Evolutionary conservation across 2,329 filamentous ascomycete genomes (phyloP).

Genomic region (Raffaelea albimanens): DNA sequence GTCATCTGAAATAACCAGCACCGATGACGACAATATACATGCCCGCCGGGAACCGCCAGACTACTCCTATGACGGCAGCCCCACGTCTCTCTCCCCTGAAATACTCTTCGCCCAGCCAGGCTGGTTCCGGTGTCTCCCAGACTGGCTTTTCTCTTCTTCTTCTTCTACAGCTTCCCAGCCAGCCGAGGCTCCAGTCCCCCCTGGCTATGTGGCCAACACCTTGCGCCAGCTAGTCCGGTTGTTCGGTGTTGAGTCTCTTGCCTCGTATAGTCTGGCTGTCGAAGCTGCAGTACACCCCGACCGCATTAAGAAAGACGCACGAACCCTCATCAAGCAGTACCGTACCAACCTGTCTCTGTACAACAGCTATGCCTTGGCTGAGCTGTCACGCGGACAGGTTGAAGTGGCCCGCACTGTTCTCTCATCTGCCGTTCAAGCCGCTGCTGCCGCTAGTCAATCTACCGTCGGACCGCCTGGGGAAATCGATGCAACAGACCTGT

Average conservation of each 20-base stretch:
- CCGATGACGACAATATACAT: conserved; percentile 5
- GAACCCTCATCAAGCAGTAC: conserved; percentile 59
- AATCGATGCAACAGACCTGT: conserved; percentile 10
- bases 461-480: no score
- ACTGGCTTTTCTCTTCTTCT: conserved; percentile 4
- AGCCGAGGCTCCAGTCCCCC: conserved; percentile 22
- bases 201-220: conserved; percentile 38
- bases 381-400: conserved; percentile 47
- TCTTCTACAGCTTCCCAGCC: not conserved
- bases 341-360: conserved; percentile 60
- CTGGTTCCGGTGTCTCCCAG: conserved; percentile 12
- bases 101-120: conserved; percentile 12
- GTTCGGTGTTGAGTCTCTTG: conserved; percentile 41
- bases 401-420: conserved; percentile 57
- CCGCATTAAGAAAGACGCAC: conserved; percentile 55
- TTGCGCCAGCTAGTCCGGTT: conserved; percentile 47
- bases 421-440: conserved; percentile 32
- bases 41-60: conserved; percentile 3
- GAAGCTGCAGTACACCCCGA: conserved; percentile 48
- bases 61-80: conserved; percentile 11
- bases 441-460: conserved; percentile 11
- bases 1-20: no score
- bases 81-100: conserved; percentile 32
- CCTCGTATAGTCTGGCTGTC: conserved; percentile 62
- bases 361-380: conserved; percentile 68